phyloP scores from a whole-genome alignment of 768 basidiomycete genomes.

The Goffeauzyma gilvescens region DNA sequence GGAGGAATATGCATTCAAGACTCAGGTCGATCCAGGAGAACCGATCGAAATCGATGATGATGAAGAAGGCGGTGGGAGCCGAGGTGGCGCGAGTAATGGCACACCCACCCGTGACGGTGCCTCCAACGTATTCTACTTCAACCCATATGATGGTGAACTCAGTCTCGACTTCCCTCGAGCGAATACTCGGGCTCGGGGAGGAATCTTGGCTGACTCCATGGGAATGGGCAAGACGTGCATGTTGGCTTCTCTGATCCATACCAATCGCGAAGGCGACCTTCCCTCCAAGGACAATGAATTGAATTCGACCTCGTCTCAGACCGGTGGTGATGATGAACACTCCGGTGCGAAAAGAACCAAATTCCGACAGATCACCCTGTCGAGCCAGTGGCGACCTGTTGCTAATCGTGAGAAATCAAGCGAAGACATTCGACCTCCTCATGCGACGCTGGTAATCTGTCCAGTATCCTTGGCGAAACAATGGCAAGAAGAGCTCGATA shows the following conservation, averaged over 20 bases:
- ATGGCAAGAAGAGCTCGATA: slow-evolving; percentile 78
- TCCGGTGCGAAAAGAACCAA: slow-evolving; percentile 21
- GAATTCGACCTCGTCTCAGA: too few relatives aligned
- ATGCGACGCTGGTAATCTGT: slow-evolving; percentile 71
- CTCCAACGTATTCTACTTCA: slow-evolving; percentile 52
- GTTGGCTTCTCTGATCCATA: slow-evolving; percentile 74
- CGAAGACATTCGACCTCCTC: slow-evolving; percentile 7
- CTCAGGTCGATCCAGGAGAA: slow-evolving; percentile 34
- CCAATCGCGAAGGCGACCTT: slow-evolving; percentile 38
- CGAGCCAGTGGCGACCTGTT: slow-evolving; percentile 25
- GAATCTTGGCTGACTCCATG: slow-evolving; percentile 62
- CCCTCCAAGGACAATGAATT: too few relatives aligned
- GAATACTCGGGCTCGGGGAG: slow-evolving; percentile 57
- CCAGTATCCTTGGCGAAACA: slow-evolving; percentile 80
- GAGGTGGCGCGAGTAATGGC: too few relatives aligned
- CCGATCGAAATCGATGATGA: slow-evolving; percentile 61
- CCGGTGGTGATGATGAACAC: slow-evolving; percentile 15
- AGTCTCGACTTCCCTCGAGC: slow-evolving; percentile 67
- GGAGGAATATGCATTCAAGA: slow-evolving; percentile 50
- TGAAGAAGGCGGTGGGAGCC: slow-evolving; percentile 39
- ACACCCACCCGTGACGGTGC: neutral
- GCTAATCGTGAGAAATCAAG: slow-evolving; percentile 34
- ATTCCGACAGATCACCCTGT: slow-evolving; percentile 29
- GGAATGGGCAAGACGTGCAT: slow-evolving; percentile 39
- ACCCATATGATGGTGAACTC: slow-evolving; percentile 46